A percentile compares a stretch with the other conserved stretches of the same genome.
Conservation (phyloP, 257 asterid species). For the Linaria vulgaris region DNA sequence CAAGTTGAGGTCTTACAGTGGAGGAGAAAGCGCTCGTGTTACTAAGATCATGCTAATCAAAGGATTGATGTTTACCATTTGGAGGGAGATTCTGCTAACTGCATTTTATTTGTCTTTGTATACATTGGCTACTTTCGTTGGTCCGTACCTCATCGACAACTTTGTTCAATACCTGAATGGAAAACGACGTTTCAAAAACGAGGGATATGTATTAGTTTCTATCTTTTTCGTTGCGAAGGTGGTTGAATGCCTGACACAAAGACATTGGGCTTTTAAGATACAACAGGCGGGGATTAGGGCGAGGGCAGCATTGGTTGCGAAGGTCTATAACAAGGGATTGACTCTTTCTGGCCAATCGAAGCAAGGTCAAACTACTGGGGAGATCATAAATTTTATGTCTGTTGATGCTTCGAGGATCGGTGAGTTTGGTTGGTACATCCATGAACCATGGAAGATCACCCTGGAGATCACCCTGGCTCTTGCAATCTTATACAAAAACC, state of each 20-base stretch:
- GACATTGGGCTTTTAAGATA: slow-evolving; percentile 65
- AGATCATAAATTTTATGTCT: slow-evolving; percentile 79
- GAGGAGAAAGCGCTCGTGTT: slow-evolving; percentile 33
- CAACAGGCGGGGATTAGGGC: slow-evolving; percentile 78
- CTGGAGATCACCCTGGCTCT: slow-evolving; percentile 66
- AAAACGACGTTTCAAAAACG: slow-evolving; percentile 35
- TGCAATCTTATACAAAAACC: slow-evolving; percentile 57
- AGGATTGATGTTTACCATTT: slow-evolving; percentile 49
- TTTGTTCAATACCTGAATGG: slow-evolving; percentile 77
- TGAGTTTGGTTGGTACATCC: slow-evolving; percentile 81
- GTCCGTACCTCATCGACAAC: slow-evolving; percentile 69
- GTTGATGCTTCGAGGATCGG: slow-evolving; percentile 87
- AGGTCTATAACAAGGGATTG: slow-evolving; percentile 66
- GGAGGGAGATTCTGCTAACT: slow-evolving; percentile 53
- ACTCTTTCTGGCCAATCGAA: slow-evolving; percentile 68
- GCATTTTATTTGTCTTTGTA: slow-evolving; percentile 46
- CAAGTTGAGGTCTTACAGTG: slow-evolving; percentile 41
- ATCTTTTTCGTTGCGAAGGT: slow-evolving; percentile 64
- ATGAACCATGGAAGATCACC: slow-evolving; percentile 78
- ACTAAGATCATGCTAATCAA: slow-evolving; percentile 63
- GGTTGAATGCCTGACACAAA: slow-evolving; percentile 57
- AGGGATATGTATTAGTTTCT: slow-evolving; percentile 54
- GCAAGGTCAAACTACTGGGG: slow-evolving; percentile 77
- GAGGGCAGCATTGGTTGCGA: slow-evolving; percentile 75
- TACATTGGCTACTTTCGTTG: slow-evolving; percentile 59